Percentiles rank a stretch among this genome's conserved stretches.
Evolutionary conservation across 179 eudicot genomes (phyloP).

Genomic region (Silene vulgaris): DNA sequence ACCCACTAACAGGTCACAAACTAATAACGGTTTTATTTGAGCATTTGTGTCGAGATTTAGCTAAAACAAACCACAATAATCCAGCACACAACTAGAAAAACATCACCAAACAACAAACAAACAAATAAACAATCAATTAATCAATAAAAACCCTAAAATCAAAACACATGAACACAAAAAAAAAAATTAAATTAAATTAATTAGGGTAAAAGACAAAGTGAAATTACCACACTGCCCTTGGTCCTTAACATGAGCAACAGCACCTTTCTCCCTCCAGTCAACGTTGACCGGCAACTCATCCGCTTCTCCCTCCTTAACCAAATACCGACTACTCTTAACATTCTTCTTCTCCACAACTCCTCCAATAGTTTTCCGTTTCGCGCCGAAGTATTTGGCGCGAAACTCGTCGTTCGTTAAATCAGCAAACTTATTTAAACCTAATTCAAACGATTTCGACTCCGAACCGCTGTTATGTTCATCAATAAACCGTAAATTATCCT

Average conservation of each 20-base stretch:
- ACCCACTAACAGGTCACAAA: too few relatives aligned
- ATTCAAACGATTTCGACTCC: conserved; percentile 34
- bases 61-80: neutral
- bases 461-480: conserved; percentile 51
- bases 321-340: conserved; percentile 42
- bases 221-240: conserved; percentile 71
- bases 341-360: conserved; percentile 20
- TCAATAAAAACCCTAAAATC: neutral
- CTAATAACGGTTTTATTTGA: too few relatives aligned
- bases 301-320: conserved; percentile 28
- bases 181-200: neutral
- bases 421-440: conserved; percentile 74
- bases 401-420: conserved; percentile 73
- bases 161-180: neutral
- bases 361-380: conserved; percentile 29
- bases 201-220: neutral
- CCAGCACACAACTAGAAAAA: neutral
- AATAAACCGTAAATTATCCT: conserved; percentile 56
- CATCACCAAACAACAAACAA: neutral
- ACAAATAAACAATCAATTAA: neutral
- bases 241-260: conserved; percentile 58
- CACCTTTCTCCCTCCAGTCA: conserved; percentile 69
- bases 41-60: neutral
- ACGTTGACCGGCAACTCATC: conserved; percentile 44
- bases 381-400: conserved; percentile 48